A percentile compares a stretch with the other conserved stretches of the same genome.
Conservation (phyloP, 2,329 filamentous ascomycete species). For the Phoma sp. region DNA sequence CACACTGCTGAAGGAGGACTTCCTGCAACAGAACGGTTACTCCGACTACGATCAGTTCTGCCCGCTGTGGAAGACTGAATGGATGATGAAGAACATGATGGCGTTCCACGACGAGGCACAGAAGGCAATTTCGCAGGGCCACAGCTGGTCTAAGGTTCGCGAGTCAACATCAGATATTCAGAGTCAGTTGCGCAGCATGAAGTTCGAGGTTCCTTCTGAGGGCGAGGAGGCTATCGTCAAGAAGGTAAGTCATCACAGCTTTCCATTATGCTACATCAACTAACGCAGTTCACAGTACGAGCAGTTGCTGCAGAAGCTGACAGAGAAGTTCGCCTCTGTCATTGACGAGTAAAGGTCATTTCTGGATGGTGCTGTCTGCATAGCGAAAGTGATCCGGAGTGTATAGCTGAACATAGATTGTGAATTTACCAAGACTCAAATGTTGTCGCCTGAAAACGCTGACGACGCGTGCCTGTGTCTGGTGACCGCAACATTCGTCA, state of each 20-base stretch:
- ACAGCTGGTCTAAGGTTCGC: conserved; percentile 90
- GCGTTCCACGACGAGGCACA: conserved; percentile 97
- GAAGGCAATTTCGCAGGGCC: conserved; percentile 90
- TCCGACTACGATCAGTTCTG: conserved; percentile 99
- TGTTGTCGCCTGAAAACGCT: conserved; percentile 42
- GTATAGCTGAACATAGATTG: conserved; percentile 34
- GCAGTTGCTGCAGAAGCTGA: conserved; percentile 86
- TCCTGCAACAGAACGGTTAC: conserved; percentile 99
- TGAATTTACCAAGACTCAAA: conserved; percentile 33
- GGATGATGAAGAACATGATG: conserved; percentile 99
- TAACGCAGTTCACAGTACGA: conserved; percentile 74
- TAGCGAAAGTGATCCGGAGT: conserved; percentile 35
- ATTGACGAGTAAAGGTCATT: conserved; percentile 77
- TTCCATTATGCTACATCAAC: conserved; percentile 13
- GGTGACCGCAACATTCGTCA: conserved; percentile 33
- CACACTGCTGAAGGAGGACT: conserved; percentile 93
- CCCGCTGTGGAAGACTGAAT: conserved; percentile 98
- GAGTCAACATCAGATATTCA: conserved; percentile 90
- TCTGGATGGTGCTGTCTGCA: conserved; percentile 26
- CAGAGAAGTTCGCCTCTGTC: conserved; percentile 96
- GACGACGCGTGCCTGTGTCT: conserved; percentile 42
- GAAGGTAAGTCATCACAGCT: conserved; percentile 66
- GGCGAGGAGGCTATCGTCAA: conserved; percentile 80
- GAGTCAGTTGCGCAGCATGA: conserved; percentile 84
- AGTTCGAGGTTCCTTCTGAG: conserved; percentile 92